Conservation (phyloP, 202 grass and related monocot genomes). For the Saccharum hybrid region DNA sequence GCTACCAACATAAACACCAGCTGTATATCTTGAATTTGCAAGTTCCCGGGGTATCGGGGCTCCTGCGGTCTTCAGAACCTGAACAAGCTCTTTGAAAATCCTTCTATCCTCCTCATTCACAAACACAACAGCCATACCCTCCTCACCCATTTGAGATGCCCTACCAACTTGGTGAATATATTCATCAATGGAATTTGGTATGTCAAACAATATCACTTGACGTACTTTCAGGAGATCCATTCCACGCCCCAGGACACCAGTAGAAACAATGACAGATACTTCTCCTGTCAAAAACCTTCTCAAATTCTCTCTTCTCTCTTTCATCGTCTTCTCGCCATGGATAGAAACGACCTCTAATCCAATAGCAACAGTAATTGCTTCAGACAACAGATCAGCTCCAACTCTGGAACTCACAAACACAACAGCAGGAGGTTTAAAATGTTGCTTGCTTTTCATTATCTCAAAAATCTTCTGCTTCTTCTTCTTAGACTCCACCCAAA, state of each 20-base stretch:
- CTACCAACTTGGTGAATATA: constrained; percentile 94
- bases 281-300: constrained; percentile 81
- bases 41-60: constrained; percentile 72
- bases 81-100: constrained; percentile 76
- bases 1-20: constrained; percentile 36
- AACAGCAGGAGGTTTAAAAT: constrained; percentile 81
- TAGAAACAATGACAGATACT: constrained; percentile 74
- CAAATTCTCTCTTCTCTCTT: constrained; percentile 86
- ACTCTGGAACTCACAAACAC: constrained; percentile 90
- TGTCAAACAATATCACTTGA: constrained; percentile 94
- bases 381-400: constrained; percentile 84
- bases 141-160: constrained; percentile 82
- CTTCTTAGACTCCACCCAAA: constrained; percentile 95
- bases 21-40: constrained; percentile 61
- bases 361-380: constrained; percentile 77
- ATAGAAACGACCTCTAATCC: constrained; percentile 80
- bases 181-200: constrained; percentile 89
- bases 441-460: constrained; percentile 76
- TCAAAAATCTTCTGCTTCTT: constrained; percentile 98
- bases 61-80: constrained; percentile 66
- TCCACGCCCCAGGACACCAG: constrained; percentile 83
- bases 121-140: constrained; percentile 72
- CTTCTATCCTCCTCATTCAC: constrained; percentile 86
- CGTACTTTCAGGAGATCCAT: constrained; percentile 82
- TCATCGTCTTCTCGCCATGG: constrained; percentile 94